Base-by-base conservation (phyloP, 2,329 filamentous ascomycete genomes). In the Talaromyces sp. region DNA sequence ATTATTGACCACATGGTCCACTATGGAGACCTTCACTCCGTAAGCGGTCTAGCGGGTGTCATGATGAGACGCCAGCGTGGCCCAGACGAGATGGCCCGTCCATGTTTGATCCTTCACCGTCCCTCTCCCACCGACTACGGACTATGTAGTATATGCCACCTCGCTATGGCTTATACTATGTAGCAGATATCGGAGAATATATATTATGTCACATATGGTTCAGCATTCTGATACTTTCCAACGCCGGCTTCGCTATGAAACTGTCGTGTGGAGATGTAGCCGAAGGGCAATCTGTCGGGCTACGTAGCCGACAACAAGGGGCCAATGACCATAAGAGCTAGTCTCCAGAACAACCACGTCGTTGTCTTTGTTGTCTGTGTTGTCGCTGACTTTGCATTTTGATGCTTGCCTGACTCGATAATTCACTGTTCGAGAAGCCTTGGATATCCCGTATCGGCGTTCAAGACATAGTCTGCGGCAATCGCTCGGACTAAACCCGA, bases 81-180 rank as follows among this genome's bases (percentile, higher is more conserved):
- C 45, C 45, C 45, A 25, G 45, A 13, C n/a, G 17, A 15, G 25
- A 31, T 17, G 49, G 8, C 22, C 27, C 27, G 27, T 31, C 35
- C 57, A 61, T 11, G 43, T 35, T 61, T 49, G 41, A 47, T 25
- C 59, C 47, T 61, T 61, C 59, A 61, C 59, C 59, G 59, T 50
- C 45, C 9, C 13, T 35, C 27, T 35, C 25, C 31, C 17, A 17
- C 37, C 27, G 6, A 31, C 27, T 6, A 31, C 27, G 7, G 5
- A 4, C 27, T 31, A 31, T 31, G 27, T 4, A 6, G 3, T 22
- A 2, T 22, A 22, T 22, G 19, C 19, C 19, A 22, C 22, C 22
- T 22, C 22, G 22, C 22, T 22, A 22, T 22, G 22, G 22, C 22
- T 22, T 22, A 22, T 22, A 22, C 22, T 22, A 22, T 22, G 22